phyloP scores from a whole-genome alignment of 116 monocot genomes.

The Dioscorea cayenensis region DNA sequence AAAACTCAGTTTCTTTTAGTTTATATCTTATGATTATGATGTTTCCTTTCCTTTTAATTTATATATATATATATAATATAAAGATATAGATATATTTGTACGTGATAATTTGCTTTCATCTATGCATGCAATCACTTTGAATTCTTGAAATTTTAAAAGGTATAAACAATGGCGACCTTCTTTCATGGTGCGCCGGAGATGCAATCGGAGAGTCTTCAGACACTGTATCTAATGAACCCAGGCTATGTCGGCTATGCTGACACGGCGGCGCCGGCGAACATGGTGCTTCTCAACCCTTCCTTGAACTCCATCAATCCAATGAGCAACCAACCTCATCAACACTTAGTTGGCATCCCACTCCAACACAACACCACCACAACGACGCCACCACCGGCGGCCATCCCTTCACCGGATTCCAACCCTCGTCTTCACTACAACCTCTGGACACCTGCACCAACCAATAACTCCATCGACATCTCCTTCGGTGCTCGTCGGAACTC shows the following conservation, averaged over 20 bases:
- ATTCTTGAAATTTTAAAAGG: background rate
- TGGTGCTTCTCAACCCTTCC: conserved; percentile 49
- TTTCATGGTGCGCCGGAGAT: conserved; percentile 49
- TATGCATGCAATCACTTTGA: background rate
- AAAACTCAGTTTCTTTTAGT: background rate
- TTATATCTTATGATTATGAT: conserved; percentile 33
- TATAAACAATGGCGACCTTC: conserved; percentile 40
- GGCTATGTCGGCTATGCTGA: conserved; percentile 43
- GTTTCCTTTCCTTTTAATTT: conserved; percentile 4
- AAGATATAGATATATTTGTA: background rate
- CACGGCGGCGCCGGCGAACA: conserved; percentile 33
- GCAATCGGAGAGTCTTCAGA: conserved; percentile 47
- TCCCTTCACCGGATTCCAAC: conserved; percentile 6
- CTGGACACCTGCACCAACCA: conserved; percentile 22
- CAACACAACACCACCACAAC: conserved; percentile 12
- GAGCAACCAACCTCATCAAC: conserved; percentile 32
- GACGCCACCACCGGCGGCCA: background rate
- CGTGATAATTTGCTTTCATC: no score
- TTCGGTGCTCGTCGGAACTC: conserved; percentile 10
- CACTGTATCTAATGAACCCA: conserved; percentile 66
- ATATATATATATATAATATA: background rate
- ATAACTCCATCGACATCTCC: conserved; percentile 10
- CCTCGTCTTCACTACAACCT: conserved; percentile 37
- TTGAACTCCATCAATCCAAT: conserved; percentile 31
- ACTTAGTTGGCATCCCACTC: conserved; percentile 74